A percentile compares a stretch with the other conserved stretches of the same genome.
Conservation (phyloP, 2,329 filamentous ascomycete genomes). For the Phialemoniopsis sp. region DNA sequence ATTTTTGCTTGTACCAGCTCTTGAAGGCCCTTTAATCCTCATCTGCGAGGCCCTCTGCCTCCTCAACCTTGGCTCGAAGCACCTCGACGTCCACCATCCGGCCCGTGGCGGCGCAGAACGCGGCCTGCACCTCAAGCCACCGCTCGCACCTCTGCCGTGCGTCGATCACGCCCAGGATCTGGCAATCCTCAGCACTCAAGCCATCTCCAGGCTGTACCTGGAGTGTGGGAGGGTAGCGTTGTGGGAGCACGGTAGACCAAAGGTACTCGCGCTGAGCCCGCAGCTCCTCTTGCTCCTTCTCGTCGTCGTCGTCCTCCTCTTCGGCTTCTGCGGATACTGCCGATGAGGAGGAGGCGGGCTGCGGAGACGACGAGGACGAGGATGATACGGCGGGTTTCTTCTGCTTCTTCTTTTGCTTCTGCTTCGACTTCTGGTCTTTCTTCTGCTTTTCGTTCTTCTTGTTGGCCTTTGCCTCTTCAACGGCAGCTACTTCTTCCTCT, state of each 20-base stretch:
- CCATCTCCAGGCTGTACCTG: neutral
- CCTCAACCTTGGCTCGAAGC: conserved; percentile 29
- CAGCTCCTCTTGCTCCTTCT: too few species aligned
- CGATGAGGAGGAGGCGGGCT: too few species aligned
- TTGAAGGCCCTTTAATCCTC: conserved; percentile 1
- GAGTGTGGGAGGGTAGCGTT: too few species aligned
- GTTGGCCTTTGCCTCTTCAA: too few species aligned
- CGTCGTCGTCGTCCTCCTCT: too few species aligned
- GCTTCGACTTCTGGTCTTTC: too few species aligned
- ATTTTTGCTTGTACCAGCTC: neutral
- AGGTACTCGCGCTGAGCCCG: too few species aligned
- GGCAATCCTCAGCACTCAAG: neutral
- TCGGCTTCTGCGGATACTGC: too few species aligned
- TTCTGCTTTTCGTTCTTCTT: too few species aligned
- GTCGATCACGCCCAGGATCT: conserved; percentile 27
- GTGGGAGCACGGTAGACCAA: too few species aligned
- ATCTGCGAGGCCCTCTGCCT: conserved; percentile 9
- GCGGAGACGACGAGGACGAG: neutral
- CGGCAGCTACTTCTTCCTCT: too few species aligned
- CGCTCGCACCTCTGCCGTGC: conserved; percentile 23
- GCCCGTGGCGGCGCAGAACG: conserved; percentile 37
- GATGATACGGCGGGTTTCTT: neutral
- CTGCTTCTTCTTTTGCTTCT: too few species aligned
- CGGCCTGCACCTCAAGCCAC: conserved; percentile 38
- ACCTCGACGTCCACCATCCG: conserved; percentile 30